Percentiles rank a stretch among this genome's conserved stretches.
These are phyloP conservation scores for Zalaria sp. DNA, from an alignment of 2,329 filamentous ascomycete genomes.

Conservation along the genomic window DNA sequence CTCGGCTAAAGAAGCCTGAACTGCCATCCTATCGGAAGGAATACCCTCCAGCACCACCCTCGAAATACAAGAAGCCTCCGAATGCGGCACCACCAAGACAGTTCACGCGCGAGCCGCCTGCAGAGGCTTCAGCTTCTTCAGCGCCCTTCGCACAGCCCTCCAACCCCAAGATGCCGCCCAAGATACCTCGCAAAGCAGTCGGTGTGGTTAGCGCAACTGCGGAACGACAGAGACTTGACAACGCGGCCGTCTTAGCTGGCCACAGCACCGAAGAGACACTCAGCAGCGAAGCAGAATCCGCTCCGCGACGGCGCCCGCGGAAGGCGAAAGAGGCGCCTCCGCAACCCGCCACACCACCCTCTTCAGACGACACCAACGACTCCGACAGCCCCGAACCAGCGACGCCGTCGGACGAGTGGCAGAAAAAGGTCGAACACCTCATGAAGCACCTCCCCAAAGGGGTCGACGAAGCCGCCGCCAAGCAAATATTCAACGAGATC, in stretches of 20 bases:
- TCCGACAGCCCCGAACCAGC: background rate
- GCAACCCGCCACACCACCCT: constrained; percentile 30
- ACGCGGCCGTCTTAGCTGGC: constrained; percentile 5
- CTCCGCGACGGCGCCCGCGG: constrained; percentile 5
- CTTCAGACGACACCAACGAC: constrained; percentile 30
- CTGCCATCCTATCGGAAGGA: constrained; percentile 34
- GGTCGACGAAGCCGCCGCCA: constrained; percentile 68
- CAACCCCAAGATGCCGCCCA: constrained; percentile 6
- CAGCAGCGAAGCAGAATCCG: constrained; percentile 4
- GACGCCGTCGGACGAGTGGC: constrained; percentile 38
- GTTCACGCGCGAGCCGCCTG: background rate
- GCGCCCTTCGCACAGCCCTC: background rate
- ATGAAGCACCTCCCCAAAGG: constrained; percentile 69
- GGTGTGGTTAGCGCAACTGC: constrained; percentile 18
- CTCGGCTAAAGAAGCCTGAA: constrained; percentile 3
- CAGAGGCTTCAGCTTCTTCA: constrained; percentile 2
- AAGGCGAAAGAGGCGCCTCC: constrained; percentile 4
- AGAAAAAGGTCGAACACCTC: constrained; percentile 47
- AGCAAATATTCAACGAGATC: constrained; percentile 91
- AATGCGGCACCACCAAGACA: constrained; percentile 10
- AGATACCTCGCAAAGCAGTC: constrained; percentile 21
- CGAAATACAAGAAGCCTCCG: constrained; percentile 14
- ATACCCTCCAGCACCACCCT: constrained; percentile 27
- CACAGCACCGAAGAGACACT: constrained; percentile 5
- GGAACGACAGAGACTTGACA: constrained; percentile 18